Evolutionary conservation across 1,139 yeast species (phyloP).

Genomic region (Yamadazyma diospyri): DNA sequence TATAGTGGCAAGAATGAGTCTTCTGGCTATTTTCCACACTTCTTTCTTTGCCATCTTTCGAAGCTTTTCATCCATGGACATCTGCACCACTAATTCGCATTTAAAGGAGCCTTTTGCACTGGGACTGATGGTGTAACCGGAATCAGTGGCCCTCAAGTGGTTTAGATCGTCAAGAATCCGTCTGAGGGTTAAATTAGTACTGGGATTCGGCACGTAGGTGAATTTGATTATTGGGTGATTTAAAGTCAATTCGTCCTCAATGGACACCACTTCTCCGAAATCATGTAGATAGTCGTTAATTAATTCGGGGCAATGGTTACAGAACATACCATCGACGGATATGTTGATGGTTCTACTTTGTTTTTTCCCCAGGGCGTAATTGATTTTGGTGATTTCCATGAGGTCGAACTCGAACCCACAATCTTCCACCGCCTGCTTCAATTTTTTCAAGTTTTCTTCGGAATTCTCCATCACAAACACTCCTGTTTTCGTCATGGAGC

Average conservation of each 20-base stretch:
- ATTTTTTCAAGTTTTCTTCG: slow-evolving; percentile 25
- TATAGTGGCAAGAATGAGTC: slow-evolving; percentile 44
- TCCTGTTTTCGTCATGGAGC: slow-evolving; percentile 59
- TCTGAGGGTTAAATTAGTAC: slow-evolving; percentile 46
- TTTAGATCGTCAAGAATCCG: slow-evolving; percentile 48
- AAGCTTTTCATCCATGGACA: slow-evolving; percentile 63
- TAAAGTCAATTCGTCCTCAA: slow-evolving; percentile 54
- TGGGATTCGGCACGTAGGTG: slow-evolving; percentile 59
- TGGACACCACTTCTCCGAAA: slow-evolving; percentile 56
- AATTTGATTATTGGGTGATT: slow-evolving; percentile 56
- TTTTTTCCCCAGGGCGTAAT: slow-evolving; percentile 43
- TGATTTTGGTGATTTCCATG: slow-evolving; percentile 34
- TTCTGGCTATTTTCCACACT: slow-evolving; percentile 39
- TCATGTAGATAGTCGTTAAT: slow-evolving; percentile 47
- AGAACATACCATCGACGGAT: slow-evolving; percentile 65
- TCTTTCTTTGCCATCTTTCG: slow-evolving; percentile 49
- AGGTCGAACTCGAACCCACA: slow-evolving; percentile 62
- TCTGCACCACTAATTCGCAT: slow-evolving; percentile 54
- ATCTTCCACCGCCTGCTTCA: slow-evolving; percentile 55
- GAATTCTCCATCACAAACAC: slow-evolving; percentile 50
- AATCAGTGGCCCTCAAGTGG: slow-evolving; percentile 33
- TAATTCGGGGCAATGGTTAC: slow-evolving; percentile 63
- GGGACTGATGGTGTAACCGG: slow-evolving; percentile 21
- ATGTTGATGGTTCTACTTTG: slow-evolving; percentile 55
- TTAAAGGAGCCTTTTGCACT: slow-evolving; percentile 35